Conservation (phyloP, 1,284 basidiomycete genomes). For the Termitomyces sp. region DNA sequence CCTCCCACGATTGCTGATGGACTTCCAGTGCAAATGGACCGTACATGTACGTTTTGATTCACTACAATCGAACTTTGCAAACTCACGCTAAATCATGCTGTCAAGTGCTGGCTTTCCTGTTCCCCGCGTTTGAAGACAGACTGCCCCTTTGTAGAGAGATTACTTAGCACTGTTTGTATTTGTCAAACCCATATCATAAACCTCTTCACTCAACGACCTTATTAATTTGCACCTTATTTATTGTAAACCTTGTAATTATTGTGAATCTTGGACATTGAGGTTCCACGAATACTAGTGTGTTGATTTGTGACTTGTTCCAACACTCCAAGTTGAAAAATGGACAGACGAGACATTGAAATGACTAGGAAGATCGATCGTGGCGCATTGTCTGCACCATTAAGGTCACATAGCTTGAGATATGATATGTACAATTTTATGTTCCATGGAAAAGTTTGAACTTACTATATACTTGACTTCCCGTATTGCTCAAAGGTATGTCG, state of each 20-base stretch:
- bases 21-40: background rate
- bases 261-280: background rate
- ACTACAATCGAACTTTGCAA: background rate
- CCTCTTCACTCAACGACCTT: background rate
- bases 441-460: no score
- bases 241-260: background rate
- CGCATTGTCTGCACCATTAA: background rate
- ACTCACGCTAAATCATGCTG: background rate
- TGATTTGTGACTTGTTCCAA: background rate
- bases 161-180: background rate
- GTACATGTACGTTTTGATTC: constrained; percentile 4
- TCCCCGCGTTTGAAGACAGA: background rate
- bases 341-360: background rate
- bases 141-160: background rate
- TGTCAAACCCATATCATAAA: background rate
- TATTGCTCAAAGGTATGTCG: no score
- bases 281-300: background rate
- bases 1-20: background rate
- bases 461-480: background rate
- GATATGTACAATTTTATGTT: background rate
- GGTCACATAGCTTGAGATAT: background rate
- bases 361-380: background rate
- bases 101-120: constrained; percentile 1
- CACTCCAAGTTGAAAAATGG: background rate
- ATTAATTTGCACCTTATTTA: background rate